A percentile compares a stretch with the other conserved stretches of the same genome.
These are phyloP conservation scores for Boletus reticuloceps DNA, from an alignment of 768 basidiomycete genomes.

Conservation along the genomic window DNA sequence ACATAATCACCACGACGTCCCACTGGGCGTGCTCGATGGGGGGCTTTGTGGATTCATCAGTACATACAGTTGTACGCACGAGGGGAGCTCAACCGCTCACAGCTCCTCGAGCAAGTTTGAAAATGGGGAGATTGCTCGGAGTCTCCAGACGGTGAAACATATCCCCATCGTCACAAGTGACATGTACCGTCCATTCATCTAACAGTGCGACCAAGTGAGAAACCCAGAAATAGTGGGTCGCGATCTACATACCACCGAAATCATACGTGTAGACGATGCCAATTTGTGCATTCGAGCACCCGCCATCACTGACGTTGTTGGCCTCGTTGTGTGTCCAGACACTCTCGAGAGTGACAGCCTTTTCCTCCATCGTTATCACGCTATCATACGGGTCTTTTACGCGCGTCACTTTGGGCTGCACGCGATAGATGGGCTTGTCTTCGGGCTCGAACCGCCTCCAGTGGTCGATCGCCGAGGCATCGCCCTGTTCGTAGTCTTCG, in stretches of 20 bases:
- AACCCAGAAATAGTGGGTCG: too few species aligned
- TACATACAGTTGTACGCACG: too few species aligned
- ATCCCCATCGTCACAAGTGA: conserved; percentile 18
- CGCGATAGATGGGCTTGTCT: conserved; percentile 18
- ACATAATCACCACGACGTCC: neutral
- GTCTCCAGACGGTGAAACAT: conserved; percentile 7
- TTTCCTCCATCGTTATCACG: conserved; percentile 21
- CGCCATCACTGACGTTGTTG: conserved; percentile 23
- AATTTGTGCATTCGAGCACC: conserved; percentile 21
- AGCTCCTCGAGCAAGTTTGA: conserved; percentile 23
- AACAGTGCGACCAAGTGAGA: neutral
- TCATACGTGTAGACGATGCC: conserved; percentile 28
- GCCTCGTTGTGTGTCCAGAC: conserved; percentile 23
- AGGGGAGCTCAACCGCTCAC: conserved; percentile 1
- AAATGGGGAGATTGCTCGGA: conserved; percentile 18
- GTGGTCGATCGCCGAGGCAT: conserved; percentile 3
- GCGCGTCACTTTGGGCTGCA: conserved; percentile 5
- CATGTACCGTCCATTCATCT: conserved; percentile 29
- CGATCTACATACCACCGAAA: conserved; percentile 8
- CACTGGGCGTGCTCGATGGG: conserved; percentile 20
- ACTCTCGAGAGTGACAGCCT: conserved; percentile 18
- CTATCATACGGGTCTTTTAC: conserved; percentile 7
- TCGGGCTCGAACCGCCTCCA: conserved; percentile 16
- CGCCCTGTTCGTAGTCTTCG: conserved; percentile 12
- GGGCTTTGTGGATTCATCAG: conserved; percentile 8